Base-by-base conservation (phyloP, 805 yeast species). In the Saccharomyces eubayanus region DNA sequence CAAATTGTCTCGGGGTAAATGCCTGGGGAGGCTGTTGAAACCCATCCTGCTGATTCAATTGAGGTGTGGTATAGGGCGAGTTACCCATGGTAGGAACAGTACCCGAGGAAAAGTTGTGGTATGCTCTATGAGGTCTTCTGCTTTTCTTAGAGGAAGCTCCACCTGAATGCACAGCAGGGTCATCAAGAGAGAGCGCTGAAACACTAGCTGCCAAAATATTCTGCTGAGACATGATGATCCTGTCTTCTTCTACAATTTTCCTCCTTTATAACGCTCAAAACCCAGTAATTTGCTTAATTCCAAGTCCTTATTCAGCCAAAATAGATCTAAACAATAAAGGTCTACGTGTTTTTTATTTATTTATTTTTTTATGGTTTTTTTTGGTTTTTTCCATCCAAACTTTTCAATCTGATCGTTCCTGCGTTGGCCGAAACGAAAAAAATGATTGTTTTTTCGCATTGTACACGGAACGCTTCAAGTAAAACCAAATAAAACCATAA, bases 111-210 rank as follows among this genome's bases (percentile, higher is more conserved):
- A 66, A 57, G 20, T 59, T 55, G 50, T 66, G 70, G 47, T 55
- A 67, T 11, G 68, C 71, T 47, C 72, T 62, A 41, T 61, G 54
- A 30, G 72, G 71, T 54, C 71, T 64, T 52, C 60, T 64, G 43
- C 53, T 50, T 48, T 63, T 67, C 48, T 54, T 65, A n/a, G 60
- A 51, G 5, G 36, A 50, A 5, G 41, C 43, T 27, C 29, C 30
- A 3, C 16, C 29, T 12, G 54, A 28, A 24, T 54, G 49, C 30
- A 53, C 28, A 31, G 52, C 47, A 28, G 53, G 36, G 28, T 52
- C 57, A 28, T 62, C 66, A 52, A 63, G 52, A 11, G 65, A 55
- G 30, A 62, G 51, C 46, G 54, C 57, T 27, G 68, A 63, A 16
- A 61, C 52, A 28, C 57, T 55, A 31, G 57, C 53, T 28, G 56